A percentile compares a stretch with the other conserved stretches of the same genome.
phyloP scores from a whole-genome alignment of 805 yeast species.

The Groenewaldozyma salmanticensis region DNA sequence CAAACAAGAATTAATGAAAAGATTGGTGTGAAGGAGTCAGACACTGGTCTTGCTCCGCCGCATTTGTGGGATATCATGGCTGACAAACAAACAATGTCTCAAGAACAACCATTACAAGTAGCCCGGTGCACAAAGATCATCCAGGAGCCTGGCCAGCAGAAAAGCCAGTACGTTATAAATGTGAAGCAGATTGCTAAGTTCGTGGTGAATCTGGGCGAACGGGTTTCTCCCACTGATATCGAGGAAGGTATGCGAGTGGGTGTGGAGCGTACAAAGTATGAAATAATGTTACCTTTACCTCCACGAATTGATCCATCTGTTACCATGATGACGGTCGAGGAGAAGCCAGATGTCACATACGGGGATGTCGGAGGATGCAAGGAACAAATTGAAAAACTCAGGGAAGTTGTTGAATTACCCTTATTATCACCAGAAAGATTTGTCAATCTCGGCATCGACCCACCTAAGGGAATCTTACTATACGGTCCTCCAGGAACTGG shows the following conservation, averaged over 20 bases:
- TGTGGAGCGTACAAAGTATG: slow-evolving; percentile 94
- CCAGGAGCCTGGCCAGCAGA: slow-evolving; percentile 65
- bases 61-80: slow-evolving; percentile 97
- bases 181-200: slow-evolving; percentile 97
- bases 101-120: slow-evolving; percentile 94
- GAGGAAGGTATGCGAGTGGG: slow-evolving; percentile 99
- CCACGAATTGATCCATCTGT: slow-evolving; percentile 97
- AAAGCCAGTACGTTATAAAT: slow-evolving; percentile 88
- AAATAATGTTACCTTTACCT: slow-evolving; percentile 93
- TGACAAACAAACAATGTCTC: slow-evolving; percentile 84
- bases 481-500: slow-evolving; percentile 99
- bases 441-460: slow-evolving; percentile 94
- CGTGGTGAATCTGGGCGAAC: slow-evolving; percentile 92
- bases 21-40: slow-evolving; percentile 77
- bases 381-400: slow-evolving; percentile 91
- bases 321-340: slow-evolving; percentile 99
- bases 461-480: slow-evolving; percentile 93
- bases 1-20: slow-evolving; percentile 88
- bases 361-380: slow-evolving; percentile 98
- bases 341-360: slow-evolving; percentile 97
- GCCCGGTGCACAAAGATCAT: slow-evolving; percentile 98
- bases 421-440: slow-evolving; percentile 92
- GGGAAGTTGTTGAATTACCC: slow-evolving; percentile 95
- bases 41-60: slow-evolving; percentile 96
- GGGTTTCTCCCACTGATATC: slow-evolving; percentile 96